Evolutionary conservation across 148 eudicot species (phyloP).

Genomic region (Rhododendron ferrugineum): DNA sequence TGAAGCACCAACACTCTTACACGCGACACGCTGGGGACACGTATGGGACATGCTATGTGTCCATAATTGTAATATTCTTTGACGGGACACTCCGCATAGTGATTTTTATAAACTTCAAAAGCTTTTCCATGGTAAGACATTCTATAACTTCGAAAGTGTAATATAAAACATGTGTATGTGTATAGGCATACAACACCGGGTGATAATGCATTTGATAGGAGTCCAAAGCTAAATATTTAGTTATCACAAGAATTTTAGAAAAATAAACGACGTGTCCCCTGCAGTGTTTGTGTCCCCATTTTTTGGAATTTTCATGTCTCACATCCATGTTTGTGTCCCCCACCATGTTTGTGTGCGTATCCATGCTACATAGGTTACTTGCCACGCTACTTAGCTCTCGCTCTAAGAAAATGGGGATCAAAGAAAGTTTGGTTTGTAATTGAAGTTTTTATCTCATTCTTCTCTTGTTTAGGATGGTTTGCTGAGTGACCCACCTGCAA

Average conservation of each 20-base stretch:
- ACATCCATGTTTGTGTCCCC: background rate
- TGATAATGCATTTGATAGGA: too few species aligned
- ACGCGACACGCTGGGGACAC: too few species aligned
- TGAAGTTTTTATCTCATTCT: background rate
- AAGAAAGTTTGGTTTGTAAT: background rate
- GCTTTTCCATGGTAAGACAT: too few species aligned
- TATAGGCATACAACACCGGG: background rate
- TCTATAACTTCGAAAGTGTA: background rate
- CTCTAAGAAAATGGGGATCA: background rate
- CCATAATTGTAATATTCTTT: too few species aligned
- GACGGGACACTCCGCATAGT: too few species aligned
- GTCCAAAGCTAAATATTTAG: background rate
- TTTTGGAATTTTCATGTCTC: background rate
- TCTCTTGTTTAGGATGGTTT: constrained; percentile 48
- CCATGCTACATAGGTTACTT: background rate
- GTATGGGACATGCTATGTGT: too few species aligned
- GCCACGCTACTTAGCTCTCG: background rate
- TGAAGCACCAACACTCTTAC: too few species aligned
- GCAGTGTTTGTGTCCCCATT: background rate
- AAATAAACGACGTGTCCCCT: background rate
- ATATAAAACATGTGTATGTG: background rate
- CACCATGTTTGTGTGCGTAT: background rate
- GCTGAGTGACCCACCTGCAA: constrained; percentile 35
- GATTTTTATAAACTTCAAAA: background rate
- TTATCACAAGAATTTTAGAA: background rate